Evolutionary conservation across 331 rosid genomes (phyloP).

Genomic region (Arachis monticola): DNA sequence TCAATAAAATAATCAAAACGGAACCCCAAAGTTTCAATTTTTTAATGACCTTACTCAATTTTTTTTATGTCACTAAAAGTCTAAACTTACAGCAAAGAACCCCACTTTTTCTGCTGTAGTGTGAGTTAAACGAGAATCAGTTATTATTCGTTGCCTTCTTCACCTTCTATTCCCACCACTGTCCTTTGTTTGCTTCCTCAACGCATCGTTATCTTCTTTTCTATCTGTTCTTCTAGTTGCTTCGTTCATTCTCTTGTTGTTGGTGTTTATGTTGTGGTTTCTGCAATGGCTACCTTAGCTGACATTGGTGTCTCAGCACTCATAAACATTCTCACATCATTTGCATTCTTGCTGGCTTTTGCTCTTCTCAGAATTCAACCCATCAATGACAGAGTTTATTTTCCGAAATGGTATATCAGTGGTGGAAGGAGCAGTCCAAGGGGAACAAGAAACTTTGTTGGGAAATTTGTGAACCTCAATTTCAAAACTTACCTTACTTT

Average conservation of each 20-base stretch:
- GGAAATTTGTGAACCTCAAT: slow-evolving; percentile 85
- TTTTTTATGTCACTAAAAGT: background rate
- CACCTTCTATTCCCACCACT: slow-evolving; percentile 7
- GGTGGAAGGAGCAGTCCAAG: slow-evolving; percentile 82
- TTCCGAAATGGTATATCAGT: slow-evolving; percentile 83
- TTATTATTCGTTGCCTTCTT: slow-evolving; percentile 39
- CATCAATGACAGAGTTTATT: slow-evolving; percentile 88
- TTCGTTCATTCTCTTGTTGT: slow-evolving; percentile 8
- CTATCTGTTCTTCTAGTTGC: background rate
- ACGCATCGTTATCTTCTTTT: slow-evolving; percentile 27
- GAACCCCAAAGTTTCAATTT: background rate
- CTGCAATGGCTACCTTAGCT: slow-evolving; percentile 76
- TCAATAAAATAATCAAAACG: slow-evolving; percentile 1
- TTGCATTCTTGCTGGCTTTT: slow-evolving; percentile 86
- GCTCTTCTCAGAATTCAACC: slow-evolving; percentile 93
- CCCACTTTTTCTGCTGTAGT: slow-evolving; percentile 20
- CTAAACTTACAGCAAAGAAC: slow-evolving; percentile 37
- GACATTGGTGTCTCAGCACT: slow-evolving; percentile 96
- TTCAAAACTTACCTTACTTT: slow-evolving; percentile 79
- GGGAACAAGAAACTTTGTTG: slow-evolving; percentile 66
- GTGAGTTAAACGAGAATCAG: slow-evolving; percentile 33
- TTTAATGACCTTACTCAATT: background rate
- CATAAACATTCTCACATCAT: slow-evolving; percentile 76
- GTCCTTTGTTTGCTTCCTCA: slow-evolving; percentile 15
- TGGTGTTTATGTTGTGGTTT: background rate